Evolutionary conservation across 495 filamentous ascomycete species (phyloP).

Genomic region (Rostrohypoxylon terebratum): DNA sequence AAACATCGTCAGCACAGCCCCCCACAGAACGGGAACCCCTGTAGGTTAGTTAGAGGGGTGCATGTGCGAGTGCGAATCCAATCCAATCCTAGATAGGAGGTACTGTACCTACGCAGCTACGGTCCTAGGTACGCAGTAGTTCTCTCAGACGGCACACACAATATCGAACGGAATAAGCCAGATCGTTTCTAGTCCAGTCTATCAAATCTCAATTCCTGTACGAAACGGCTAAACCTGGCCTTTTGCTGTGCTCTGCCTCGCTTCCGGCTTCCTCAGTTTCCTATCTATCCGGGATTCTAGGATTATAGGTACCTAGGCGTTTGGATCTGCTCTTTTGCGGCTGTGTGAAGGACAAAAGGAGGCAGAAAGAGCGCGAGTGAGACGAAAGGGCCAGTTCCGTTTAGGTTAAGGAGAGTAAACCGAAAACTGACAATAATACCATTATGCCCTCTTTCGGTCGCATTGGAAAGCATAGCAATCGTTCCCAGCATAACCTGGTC

Average conservation of each 20-base stretch:
- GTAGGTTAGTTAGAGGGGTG: slow-evolving; percentile 43
- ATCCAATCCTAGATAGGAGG: slow-evolving; percentile 23
- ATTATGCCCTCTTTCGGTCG: slow-evolving; percentile 58
- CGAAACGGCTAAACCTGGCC: slow-evolving; percentile 28
- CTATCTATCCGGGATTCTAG: background rate
- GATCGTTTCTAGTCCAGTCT: slow-evolving; percentile 34
- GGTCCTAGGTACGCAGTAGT: slow-evolving; percentile 27
- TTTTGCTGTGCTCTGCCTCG: slow-evolving; percentile 40
- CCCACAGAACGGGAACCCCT: slow-evolving; percentile 34
- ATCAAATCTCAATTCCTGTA: slow-evolving; percentile 29
- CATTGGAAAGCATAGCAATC: slow-evolving; percentile 60
- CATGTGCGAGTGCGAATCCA: slow-evolving; percentile 38
- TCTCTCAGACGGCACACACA: slow-evolving; percentile 29
- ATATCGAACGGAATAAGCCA: slow-evolving; percentile 42
- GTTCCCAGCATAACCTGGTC: slow-evolving; percentile 63
- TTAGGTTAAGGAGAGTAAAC: slow-evolving; percentile 19
- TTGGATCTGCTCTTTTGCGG: slow-evolving; percentile 9
- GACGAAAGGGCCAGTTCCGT: slow-evolving; percentile 29
- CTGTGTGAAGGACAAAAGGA: slow-evolving; percentile 34
- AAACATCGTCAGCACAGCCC: slow-evolving; percentile 46
- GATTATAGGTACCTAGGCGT: background rate
- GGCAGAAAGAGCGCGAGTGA: slow-evolving; percentile 22
- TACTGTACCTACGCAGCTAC: too few species aligned
- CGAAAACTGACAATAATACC: slow-evolving; percentile 51
- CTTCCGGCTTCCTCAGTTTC: slow-evolving; percentile 23